Conservation (phyloP, 2,329 filamentous ascomycete species). For the Ophiostoma montium region DNA sequence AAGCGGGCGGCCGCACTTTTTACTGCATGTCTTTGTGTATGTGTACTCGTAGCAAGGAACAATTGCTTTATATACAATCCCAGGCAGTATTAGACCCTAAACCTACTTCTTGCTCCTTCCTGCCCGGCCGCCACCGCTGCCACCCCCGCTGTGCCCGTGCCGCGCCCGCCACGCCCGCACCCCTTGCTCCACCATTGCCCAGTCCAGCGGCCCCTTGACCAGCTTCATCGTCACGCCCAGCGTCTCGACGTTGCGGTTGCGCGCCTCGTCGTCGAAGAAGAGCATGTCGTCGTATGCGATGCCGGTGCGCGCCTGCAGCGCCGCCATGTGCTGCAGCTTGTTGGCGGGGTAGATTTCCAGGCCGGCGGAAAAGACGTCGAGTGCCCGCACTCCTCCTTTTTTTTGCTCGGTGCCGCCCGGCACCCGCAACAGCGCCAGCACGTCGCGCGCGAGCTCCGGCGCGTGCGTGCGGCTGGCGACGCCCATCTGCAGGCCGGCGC, state of each 20-base stretch:
- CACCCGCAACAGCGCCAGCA: constrained; percentile 61
- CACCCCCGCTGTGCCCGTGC: constrained; percentile 37
- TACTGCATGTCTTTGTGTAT: too few relatives aligned
- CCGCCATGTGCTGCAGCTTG: constrained; percentile 76
- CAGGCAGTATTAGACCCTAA: not conserved
- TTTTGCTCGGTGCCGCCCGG: constrained; percentile 15
- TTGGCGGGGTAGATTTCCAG: constrained; percentile 59
- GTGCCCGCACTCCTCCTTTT: constrained; percentile 22
- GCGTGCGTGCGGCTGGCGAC: constrained; percentile 71
- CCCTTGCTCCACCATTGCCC: constrained; percentile 63
- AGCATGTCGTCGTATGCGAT: constrained; percentile 72
- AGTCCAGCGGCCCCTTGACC: constrained; percentile 64
- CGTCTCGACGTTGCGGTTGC: constrained; percentile 68
- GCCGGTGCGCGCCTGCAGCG: constrained; percentile 55
- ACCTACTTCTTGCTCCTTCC: not conserved
- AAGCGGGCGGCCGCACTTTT: not conserved
- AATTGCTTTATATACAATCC: not conserved
- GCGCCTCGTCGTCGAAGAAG: constrained; percentile 86
- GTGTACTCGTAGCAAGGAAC: too few relatives aligned
- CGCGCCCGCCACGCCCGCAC: constrained; percentile 61
- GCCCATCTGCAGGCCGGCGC: constrained; percentile 40
- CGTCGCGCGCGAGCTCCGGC: constrained; percentile 64
- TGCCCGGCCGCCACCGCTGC: not conserved
- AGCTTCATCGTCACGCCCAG: constrained; percentile 76
- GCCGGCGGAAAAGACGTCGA: constrained; percentile 46